These are phyloP conservation scores for Trichoderma arundinaceum DNA, from an alignment of 2,329 filamentous ascomycete species.

Conservation along the genomic window DNA sequence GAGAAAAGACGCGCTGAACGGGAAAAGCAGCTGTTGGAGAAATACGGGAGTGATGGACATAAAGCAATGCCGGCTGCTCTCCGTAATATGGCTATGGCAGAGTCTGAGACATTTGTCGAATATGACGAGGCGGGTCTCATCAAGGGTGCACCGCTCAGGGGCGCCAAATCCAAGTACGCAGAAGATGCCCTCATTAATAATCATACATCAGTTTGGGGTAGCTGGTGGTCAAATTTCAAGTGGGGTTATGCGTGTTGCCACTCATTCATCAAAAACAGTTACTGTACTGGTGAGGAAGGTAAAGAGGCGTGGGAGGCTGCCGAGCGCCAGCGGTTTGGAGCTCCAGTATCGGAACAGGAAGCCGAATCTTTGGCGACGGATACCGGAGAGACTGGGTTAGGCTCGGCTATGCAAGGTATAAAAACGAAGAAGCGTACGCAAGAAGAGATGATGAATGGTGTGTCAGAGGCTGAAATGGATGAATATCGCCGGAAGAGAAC, in stretches of 20 bases:
- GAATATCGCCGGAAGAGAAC: slow-evolving; percentile 78
- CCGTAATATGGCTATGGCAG: slow-evolving; percentile 70
- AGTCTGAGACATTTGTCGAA: slow-evolving; percentile 88
- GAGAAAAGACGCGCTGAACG: slow-evolving; percentile 71
- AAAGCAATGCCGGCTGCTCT: slow-evolving; percentile 64
- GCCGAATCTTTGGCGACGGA: slow-evolving; percentile 33
- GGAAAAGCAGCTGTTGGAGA: slow-evolving; percentile 74
- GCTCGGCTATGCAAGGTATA: slow-evolving; percentile 37
- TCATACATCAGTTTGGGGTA: slow-evolving; percentile 91
- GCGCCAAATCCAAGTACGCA: slow-evolving; percentile 85
- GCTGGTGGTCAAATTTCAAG: slow-evolving; percentile 94
- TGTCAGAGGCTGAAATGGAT: slow-evolving; percentile 85
- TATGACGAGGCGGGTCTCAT: slow-evolving; percentile 90
- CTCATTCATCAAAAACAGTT: slow-evolving; percentile 92
- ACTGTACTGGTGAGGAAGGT: slow-evolving; percentile 92
- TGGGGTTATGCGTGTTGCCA: slow-evolving; percentile 98
- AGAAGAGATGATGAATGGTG: slow-evolving; percentile 77
- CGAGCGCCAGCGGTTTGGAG: slow-evolving; percentile 63
- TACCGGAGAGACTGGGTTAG: not conserved
- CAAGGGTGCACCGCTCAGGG: slow-evolving; percentile 81
- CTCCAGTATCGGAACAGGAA: slow-evolving; percentile 46
- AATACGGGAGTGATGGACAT: slow-evolving; percentile 75
- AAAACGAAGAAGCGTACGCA: slow-evolving; percentile 72
- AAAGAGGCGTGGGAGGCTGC: slow-evolving; percentile 80
- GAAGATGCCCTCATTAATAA: slow-evolving; percentile 91